Percentiles rank a stretch among this genome's conserved stretches.
phyloP scores from a whole-genome alignment of 2,329 filamentous ascomycete species.

The Fusarium anthophilum region DNA sequence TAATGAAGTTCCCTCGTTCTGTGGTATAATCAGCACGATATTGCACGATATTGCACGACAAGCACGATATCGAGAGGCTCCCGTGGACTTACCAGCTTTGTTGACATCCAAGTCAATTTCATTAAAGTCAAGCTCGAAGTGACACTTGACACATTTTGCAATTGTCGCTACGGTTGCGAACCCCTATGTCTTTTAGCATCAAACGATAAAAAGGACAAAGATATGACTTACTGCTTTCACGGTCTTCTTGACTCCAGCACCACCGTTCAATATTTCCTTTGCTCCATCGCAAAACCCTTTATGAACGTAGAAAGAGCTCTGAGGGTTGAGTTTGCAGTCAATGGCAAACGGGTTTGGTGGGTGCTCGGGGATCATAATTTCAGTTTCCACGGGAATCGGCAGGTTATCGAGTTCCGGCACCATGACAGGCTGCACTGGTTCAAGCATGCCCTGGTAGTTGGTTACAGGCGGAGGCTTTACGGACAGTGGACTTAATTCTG shows the following conservation, averaged over 20 bases:
- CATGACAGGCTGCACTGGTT: neutral
- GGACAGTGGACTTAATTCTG: conserved; percentile 32
- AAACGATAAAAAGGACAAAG: neutral
- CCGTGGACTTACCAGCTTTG: conserved; percentile 53
- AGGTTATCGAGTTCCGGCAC: conserved; percentile 37
- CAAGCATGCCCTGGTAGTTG: conserved; percentile 26
- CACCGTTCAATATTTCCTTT: conserved; percentile 58
- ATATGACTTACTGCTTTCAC: conserved; percentile 56
- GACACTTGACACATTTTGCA: conserved; percentile 62
- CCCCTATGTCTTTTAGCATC: conserved; percentile 45
- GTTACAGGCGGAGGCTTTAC: conserved; percentile 21
- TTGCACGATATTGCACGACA: neutral
- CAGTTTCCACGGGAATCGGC: conserved; percentile 40
- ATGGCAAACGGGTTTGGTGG: conserved; percentile 33
- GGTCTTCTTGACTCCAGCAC: conserved; percentile 60
- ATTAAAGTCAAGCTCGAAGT: conserved; percentile 63
- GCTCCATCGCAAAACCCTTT: conserved; percentile 67
- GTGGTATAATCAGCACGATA: conserved; percentile 13
- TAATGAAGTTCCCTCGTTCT: conserved; percentile 60
- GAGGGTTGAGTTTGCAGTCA: conserved; percentile 54
- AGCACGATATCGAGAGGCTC: neutral
- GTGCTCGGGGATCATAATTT: conserved; percentile 15
- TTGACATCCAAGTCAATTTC: conserved; percentile 63
- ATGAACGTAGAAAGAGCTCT: conserved; percentile 61
- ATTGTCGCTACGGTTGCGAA: conserved; percentile 54